Evolutionary conservation across 441 rosid genomes (phyloP).

Genomic region (Syzygium syzygioides): DNA sequence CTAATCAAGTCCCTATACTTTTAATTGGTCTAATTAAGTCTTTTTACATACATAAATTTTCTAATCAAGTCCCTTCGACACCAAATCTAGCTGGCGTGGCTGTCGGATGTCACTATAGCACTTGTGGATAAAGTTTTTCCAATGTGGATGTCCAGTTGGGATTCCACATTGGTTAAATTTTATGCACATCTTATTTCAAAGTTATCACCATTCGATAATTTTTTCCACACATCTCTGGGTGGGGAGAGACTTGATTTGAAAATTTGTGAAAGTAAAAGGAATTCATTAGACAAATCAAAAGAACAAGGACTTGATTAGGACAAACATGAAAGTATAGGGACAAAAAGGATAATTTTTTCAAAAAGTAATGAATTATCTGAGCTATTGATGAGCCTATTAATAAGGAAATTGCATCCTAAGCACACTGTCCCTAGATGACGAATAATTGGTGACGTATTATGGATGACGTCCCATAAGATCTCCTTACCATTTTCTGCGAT

Average conservation of each 20-base stretch:
- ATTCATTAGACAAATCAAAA: neutral
- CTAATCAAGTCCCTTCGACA: neutral
- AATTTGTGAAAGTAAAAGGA: neutral
- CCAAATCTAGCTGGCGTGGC: neutral
- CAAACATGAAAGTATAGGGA: neutral
- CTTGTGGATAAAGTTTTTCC: neutral
- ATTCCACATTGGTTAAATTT: neutral
- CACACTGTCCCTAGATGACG: neutral
- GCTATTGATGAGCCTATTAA: neutral
- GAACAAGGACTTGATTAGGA: neutral
- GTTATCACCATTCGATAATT: neutral
- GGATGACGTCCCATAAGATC: neutral
- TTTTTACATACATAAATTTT: neutral
- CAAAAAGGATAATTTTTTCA: neutral
- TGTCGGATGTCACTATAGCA: too few species aligned
- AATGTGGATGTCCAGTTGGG: neutral
- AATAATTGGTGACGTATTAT: neutral
- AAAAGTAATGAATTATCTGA: neutral
- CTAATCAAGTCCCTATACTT: neutral
- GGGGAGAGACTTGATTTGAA: neutral
- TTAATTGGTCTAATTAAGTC: neutral
- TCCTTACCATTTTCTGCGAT: neutral
- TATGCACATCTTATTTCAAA: neutral
- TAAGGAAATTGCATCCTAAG: neutral
- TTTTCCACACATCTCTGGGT: accelerated